Conservation (phyloP, 306 rosid species). For the Pterocarpus macrocarpus region DNA sequence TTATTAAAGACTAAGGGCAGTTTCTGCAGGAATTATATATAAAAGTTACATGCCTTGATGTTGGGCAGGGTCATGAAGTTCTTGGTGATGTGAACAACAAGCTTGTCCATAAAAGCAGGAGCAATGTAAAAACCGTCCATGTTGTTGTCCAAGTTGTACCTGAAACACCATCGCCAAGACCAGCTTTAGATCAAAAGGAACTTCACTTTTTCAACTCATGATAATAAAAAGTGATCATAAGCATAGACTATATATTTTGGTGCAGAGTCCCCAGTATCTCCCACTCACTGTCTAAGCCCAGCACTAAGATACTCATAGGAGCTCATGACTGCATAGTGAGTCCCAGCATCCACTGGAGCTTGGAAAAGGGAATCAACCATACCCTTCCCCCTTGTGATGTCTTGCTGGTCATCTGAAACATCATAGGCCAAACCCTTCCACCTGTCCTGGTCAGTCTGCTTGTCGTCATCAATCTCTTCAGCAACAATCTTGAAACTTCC, state of each 20-base stretch:
- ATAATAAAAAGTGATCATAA: no score
- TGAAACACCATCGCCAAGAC: slow-evolving; percentile 36
- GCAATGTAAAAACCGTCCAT: slow-evolving; percentile 90
- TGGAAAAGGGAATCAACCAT: slow-evolving; percentile 86
- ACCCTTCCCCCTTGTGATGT: slow-evolving; percentile 94
- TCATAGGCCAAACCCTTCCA: slow-evolving; percentile 79
- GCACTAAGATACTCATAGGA: slow-evolving; percentile 83
- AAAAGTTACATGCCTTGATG: slow-evolving; percentile 72
- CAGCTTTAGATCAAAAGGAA: slow-evolving; percentile 19
- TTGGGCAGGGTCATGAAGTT: slow-evolving; percentile 90
- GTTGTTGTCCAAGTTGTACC: slow-evolving; percentile 82
- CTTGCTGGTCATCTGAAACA: slow-evolving; percentile 85
- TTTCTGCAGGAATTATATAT: not conserved
- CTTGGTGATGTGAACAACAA: slow-evolving; percentile 95
- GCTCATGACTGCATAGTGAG: slow-evolving; percentile 84
- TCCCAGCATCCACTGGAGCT: slow-evolving; percentile 68
- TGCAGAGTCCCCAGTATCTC: not conserved
- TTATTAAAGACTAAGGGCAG: not conserved
- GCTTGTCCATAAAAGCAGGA: slow-evolving; percentile 98
- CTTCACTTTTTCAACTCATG: not conserved
- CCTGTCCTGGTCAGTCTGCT: slow-evolving; percentile 72
- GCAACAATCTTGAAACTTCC: slow-evolving; percentile 72
- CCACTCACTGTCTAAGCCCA: slow-evolving; percentile 73
- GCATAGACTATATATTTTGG: no score
- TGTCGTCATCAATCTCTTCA: slow-evolving; percentile 56